Evolutionary conservation across 176 grass and related monocot species (phyloP).

Genomic region (Eragrostis curvula): DNA sequence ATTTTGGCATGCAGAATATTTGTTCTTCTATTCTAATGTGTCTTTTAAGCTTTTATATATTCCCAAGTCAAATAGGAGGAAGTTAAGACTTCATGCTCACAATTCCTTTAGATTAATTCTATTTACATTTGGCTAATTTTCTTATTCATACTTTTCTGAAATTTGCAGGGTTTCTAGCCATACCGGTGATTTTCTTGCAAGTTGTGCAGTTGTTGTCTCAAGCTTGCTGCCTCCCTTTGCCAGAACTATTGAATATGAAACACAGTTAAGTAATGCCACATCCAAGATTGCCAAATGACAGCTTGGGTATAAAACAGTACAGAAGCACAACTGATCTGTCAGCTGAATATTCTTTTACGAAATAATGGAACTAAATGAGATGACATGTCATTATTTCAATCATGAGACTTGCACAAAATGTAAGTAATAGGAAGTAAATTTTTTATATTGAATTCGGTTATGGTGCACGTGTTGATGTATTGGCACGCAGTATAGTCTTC

Average conservation of each 20-base stretch:
- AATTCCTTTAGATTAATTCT: background rate
- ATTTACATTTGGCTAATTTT: constrained; percentile 9
- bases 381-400: background rate
- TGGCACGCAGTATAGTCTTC: background rate
- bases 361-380: constrained; percentile 26
- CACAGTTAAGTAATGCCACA: constrained; percentile 40
- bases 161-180: constrained; percentile 42
- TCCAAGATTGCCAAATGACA: constrained; percentile 29
- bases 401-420: background rate
- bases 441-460: background rate
- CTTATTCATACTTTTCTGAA: constrained; percentile 3
- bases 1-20: background rate
- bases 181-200: constrained; percentile 99
- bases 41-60: background rate
- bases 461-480: background rate
- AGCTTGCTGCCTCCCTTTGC: constrained; percentile 94
- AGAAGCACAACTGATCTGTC: background rate
- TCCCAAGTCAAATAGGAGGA: background rate
- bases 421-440: background rate
- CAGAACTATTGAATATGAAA: constrained; percentile 72
- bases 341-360: background rate
- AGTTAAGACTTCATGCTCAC: background rate
- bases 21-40: background rate
- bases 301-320: constrained; percentile 10
- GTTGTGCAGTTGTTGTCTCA: constrained; percentile 98